These are phyloP conservation scores for Neospermospora avenae DNA, from an alignment of 2,329 filamentous ascomycete genomes.

Conservation along the genomic window DNA sequence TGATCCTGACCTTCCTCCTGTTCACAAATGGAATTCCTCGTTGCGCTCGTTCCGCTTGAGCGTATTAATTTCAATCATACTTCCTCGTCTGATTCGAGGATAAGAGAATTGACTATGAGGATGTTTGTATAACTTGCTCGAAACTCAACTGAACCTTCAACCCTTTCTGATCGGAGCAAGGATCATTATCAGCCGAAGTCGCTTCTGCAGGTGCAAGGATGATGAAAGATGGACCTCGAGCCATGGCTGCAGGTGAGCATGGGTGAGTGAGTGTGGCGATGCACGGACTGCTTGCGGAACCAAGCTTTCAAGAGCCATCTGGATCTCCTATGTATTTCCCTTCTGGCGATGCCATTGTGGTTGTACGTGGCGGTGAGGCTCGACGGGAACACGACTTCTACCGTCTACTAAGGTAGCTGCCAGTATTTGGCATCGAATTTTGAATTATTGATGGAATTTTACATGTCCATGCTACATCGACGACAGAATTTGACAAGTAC, in stretches of 20 bases:
- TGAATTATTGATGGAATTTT: no score
- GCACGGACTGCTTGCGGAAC: not conserved
- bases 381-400: not conserved
- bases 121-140: constrained; percentile 1
- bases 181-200: constrained; percentile 7
- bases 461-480: no score
- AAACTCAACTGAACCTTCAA: not conserved
- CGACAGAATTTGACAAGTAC: no score
- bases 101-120: not conserved
- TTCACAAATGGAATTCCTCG: no score
- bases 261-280: not conserved
- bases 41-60: not conserved
- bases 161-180: not conserved
- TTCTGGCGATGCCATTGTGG: not conserved
- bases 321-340: not conserved
- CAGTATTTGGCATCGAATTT: no score
- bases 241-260: not conserved
- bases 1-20: not conserved
- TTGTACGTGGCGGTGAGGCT: constrained; percentile 1
- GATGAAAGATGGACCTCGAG: no score
- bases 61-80: not conserved
- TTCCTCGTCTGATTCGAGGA: not conserved
- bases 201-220: not conserved
- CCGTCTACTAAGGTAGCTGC: not conserved
- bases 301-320: not conserved